Percentiles rank a stretch among this genome's conserved stretches.
Evolutionary conservation across 2,329 filamentous ascomycete species (phyloP).

Genomic region (Aschersonia sp.): DNA sequence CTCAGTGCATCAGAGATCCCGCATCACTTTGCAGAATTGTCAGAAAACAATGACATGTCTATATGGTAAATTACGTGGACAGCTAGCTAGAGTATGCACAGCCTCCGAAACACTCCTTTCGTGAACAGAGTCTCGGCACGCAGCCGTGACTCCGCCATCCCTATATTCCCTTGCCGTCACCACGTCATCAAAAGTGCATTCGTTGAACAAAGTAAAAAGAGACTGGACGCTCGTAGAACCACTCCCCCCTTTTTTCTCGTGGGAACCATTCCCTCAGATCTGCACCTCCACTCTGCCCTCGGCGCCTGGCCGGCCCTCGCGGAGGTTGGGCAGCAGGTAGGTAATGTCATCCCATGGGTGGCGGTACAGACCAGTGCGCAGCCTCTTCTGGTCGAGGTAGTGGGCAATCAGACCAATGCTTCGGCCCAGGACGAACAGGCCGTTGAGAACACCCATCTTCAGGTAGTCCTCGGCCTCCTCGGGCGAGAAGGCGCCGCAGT

Average conservation of each 20-base stretch:
- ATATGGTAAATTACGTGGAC: slow-evolving; percentile 8
- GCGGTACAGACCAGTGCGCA: slow-evolving; percentile 95
- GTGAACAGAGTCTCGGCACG: background rate
- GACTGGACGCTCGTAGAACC: slow-evolving; percentile 10
- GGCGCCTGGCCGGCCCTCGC: slow-evolving; percentile 53
- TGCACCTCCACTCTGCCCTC: slow-evolving; percentile 86
- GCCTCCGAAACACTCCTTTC: background rate
- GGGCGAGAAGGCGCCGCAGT: slow-evolving; percentile 88
- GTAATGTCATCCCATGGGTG: slow-evolving; percentile 99
- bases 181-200: slow-evolving; percentile 18
- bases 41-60: background rate
- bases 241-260: background rate
- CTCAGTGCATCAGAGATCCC: no score
- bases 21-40: no score
- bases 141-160: slow-evolving; percentile 1
- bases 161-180: slow-evolving; percentile 5
- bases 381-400: slow-evolving; percentile 98
- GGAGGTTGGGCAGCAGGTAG: slow-evolving; percentile 74
- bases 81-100: background rate
- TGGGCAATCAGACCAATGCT: slow-evolving; percentile 98
- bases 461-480: slow-evolving; percentile 99
- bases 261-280: slow-evolving; percentile 32
- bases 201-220: slow-evolving; percentile 7
- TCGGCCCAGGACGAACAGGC: slow-evolving; percentile 93
- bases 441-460: slow-evolving; percentile 97